Evolutionary conservation across 1,139 yeast genomes (phyloP), one percentile per base, ranked within the genome.

Genomic region (Saccharomyces uvarum): DNA sequence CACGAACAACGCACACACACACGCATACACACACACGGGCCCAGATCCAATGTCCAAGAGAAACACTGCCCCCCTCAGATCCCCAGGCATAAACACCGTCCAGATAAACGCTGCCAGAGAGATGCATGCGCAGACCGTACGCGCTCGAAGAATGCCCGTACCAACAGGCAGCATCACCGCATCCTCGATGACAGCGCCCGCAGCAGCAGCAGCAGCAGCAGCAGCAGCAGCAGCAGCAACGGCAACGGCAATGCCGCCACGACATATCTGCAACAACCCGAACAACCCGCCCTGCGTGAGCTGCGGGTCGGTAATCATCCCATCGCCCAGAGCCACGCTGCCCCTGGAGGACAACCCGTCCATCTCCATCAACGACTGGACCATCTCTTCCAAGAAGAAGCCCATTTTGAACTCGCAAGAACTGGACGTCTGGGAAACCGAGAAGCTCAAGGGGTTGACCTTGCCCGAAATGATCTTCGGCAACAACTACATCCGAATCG

Each of bases 401-500:
- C 96, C 99, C 0, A 93, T 93, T 49, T 73, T 89, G 57, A 84
- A 80, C 60, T 77, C 93, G 0, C 75, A 73, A 2, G 97, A 90
- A 67, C 79, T 93, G 56, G 97, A 90, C 57, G 73, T 73, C 9
- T 78, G 86, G 62, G 86, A 82, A 56, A 63, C 59, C 6, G 19
- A 31, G 33, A 54, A 60, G 49, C 70, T 79, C 54, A 77, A 86
- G 56, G 82, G 83, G 9, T 81, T 93, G 61, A 96, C 98, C 0
- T 73, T 93, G 53, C 99, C 99, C 0, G 99, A 93, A 68, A 93
- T 93, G 99, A 90, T 93, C 14, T 93, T 93, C 73, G 98, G 98
- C n/a, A 83, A 88, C 61, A 91, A 88, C 67, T 71, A 73, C 57
- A 83, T 90, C n/a, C 76, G 75, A 52, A 67, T 88, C 7, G 67